phyloP scores from a whole-genome alignment of 257 asterid genomes.

The Capsicum rhomboideum region DNA sequence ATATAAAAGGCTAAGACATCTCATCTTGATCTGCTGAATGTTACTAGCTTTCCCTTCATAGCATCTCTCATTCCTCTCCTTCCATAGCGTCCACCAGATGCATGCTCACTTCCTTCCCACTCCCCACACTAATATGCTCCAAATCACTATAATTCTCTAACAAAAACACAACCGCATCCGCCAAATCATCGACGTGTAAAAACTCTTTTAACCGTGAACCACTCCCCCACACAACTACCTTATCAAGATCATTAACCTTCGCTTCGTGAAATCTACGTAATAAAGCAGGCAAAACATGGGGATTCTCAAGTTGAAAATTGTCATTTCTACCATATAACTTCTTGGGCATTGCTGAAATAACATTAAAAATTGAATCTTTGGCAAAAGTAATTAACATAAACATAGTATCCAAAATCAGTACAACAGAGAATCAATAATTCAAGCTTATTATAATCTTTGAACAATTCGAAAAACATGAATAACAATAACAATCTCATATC shows the following conservation, averaged over 20 bases:
- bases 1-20: no score
- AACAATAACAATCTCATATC: not conserved
- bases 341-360: slow-evolving; percentile 82
- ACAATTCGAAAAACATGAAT: not conserved
- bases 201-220: slow-evolving; percentile 82
- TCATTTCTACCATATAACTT: slow-evolving; percentile 71
- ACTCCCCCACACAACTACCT: slow-evolving; percentile 87
- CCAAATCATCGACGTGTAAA: slow-evolving; percentile 83
- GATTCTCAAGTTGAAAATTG: slow-evolving; percentile 80
- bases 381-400: not conserved
- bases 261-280: slow-evolving; percentile 27
- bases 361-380: slow-evolving; percentile 20
- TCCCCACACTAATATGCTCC: no score
- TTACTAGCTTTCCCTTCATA: no score
- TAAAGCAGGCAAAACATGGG: slow-evolving; percentile 79
- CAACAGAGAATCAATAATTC: not conserved
- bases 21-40: no score
- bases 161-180: slow-evolving; percentile 17
- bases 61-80: no score
- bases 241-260: slow-evolving; percentile 16
- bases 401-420: not conserved
- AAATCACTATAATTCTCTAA: no score
- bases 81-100: no score
- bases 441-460: not conserved
- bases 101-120: no score